phyloP scores from a whole-genome alignment of 805 yeast genomes.

The Monosporozyma solicola region DNA sequence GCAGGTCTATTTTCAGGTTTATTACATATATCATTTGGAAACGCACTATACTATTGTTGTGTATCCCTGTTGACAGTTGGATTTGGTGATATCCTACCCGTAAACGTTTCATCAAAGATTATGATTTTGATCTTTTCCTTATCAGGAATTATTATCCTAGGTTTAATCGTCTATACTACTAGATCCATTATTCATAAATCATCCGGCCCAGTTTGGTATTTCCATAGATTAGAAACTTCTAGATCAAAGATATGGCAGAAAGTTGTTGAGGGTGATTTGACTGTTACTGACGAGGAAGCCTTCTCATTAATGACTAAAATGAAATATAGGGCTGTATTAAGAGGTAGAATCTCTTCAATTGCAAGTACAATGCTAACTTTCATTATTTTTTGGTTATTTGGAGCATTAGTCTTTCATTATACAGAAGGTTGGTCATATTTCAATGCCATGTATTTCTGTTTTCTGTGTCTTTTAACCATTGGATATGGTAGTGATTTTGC shows the following conservation, averaged over 20 bases:
- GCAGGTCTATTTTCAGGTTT: conserved; percentile 46
- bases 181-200: conserved; percentile 54
- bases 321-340: conserved; percentile 33
- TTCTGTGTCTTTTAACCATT: conserved; percentile 66
- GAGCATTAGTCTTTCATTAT: conserved; percentile 53
- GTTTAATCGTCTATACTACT: conserved; percentile 63
- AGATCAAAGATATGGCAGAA: conserved; percentile 31
- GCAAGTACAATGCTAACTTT: conserved; percentile 37
- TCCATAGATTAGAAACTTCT: conserved; percentile 52
- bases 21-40: conserved; percentile 45
- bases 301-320: conserved; percentile 51
- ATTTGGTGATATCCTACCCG: conserved; percentile 63
- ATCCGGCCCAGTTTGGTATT: conserved; percentile 52
- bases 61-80: conserved; percentile 77
- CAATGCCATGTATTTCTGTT: conserved; percentile 64
- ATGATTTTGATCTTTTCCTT: conserved; percentile 55
- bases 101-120: conserved; percentile 43
- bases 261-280: conserved; percentile 8
- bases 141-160: conserved; percentile 63
- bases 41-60: conserved; percentile 62
- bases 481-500: conserved; percentile 82
- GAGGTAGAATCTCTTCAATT: conserved; percentile 35
- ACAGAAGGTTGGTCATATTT: conserved; percentile 69
- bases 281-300: conserved; percentile 36
- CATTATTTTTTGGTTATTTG: conserved; percentile 58